phyloP scores from a whole-genome alignment of 345 rosid species.

The Luvunga scandens region DNA sequence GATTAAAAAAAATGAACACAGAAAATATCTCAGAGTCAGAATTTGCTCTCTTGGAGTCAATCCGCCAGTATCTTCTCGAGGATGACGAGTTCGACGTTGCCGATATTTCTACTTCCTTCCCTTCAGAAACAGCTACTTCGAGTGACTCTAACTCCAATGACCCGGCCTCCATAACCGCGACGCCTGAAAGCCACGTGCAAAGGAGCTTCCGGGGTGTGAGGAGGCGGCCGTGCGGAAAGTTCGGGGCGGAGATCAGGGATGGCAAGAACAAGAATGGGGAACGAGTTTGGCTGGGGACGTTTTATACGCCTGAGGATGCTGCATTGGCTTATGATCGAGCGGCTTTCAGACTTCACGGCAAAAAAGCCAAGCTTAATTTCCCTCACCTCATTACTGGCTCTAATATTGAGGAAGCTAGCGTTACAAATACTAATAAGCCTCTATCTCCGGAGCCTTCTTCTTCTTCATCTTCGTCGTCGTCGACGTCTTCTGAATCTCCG shows the following conservation, averaged over 20 bases:
- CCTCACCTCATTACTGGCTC: not conserved
- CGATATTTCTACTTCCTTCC: not conserved
- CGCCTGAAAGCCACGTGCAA: not conserved
- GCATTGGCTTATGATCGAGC: slow-evolving; percentile 1
- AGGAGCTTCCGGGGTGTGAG: not conserved
- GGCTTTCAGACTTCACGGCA: not conserved
- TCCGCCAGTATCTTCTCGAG: not conserved
- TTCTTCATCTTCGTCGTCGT: not conserved
- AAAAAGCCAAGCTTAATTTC: not conserved
- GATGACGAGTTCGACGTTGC: not conserved
- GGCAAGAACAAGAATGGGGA: not conserved
- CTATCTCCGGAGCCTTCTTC: not conserved
- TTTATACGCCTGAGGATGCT: not conserved
- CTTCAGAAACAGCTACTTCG: not conserved
- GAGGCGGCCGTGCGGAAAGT: not conserved
- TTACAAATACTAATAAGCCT: too few relatives aligned
- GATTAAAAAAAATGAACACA: not conserved
- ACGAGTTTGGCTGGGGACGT: not conserved
- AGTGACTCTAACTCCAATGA: too few relatives aligned
- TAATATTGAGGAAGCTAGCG: not conserved
- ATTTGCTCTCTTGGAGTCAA: not conserved
- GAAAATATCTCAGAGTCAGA: not conserved
- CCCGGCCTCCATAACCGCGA: too few relatives aligned
- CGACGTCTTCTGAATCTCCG: too few relatives aligned
- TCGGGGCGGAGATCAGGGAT: not conserved